Evolutionary conservation across 2,329 filamentous ascomycete species (phyloP).

Genomic region (Plectosphaerella sp.): DNA sequence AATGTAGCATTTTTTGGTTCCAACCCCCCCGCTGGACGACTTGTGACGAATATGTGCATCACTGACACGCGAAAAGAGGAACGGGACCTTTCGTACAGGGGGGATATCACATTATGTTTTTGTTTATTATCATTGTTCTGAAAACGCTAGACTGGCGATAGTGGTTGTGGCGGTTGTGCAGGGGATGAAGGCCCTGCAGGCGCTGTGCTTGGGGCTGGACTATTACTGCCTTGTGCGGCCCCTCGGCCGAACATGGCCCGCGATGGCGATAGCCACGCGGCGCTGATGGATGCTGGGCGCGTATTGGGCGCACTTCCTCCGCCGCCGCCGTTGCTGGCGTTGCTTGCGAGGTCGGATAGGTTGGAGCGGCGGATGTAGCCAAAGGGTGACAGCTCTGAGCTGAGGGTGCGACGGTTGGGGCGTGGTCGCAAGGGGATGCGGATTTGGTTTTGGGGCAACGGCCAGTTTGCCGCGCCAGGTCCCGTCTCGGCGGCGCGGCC

Average conservation of each 20-base stretch:
- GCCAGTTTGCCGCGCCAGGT: not conserved
- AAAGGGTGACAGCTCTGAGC: constrained; percentile 7
- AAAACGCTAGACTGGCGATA: too few species aligned
- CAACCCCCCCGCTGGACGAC: too few species aligned
- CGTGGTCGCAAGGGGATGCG: constrained; percentile 25
- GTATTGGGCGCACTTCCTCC: constrained; percentile 6
- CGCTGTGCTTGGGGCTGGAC: not conserved
- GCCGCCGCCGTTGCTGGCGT: constrained; percentile 13
- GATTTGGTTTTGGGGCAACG: constrained; percentile 13
- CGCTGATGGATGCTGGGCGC: not conserved
- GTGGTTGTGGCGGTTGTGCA: too few species aligned
- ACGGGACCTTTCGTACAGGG: too few species aligned
- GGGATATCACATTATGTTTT: too few species aligned
- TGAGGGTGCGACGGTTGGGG: constrained; percentile 8
- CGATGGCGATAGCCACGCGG: not conserved
- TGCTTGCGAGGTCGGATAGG: not conserved
- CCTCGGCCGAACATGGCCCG: constrained; percentile 18
- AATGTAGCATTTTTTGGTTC: not conserved
- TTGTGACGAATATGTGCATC: too few species aligned
- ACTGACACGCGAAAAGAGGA: too few species aligned
- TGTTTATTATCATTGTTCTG: too few species aligned
- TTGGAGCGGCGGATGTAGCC: constrained; percentile 15
- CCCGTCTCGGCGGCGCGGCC: not conserved
- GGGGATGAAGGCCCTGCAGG: too few species aligned
- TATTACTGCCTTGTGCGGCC: constrained; percentile 23